These are phyloP conservation scores for Candida odintsovae DNA, from an alignment of 805 yeast species.

Conservation along the genomic window DNA sequence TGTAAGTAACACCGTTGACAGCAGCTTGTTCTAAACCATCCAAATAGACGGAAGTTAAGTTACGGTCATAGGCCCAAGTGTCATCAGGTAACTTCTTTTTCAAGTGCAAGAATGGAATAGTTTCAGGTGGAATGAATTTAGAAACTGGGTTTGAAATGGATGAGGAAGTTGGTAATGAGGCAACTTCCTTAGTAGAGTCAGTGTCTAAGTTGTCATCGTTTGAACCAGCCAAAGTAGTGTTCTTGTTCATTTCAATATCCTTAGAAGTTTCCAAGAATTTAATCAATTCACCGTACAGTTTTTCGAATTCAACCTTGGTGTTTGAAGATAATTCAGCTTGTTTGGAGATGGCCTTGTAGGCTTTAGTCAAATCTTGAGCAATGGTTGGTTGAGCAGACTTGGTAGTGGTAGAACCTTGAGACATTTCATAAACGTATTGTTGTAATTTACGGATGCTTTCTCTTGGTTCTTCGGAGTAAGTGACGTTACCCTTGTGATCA, in stretches of 20 bases:
- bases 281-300: conserved; percentile 64
- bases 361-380: conserved; percentile 77
- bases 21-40: conserved; percentile 94
- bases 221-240: conserved; percentile 49
- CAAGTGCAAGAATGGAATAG: conserved; percentile 91
- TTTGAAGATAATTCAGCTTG: conserved; percentile 58
- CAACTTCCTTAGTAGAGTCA: conserved; percentile 70
- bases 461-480: conserved; percentile 79
- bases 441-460: conserved; percentile 91
- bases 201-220: conserved; percentile 44
- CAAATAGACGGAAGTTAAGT: conserved; percentile 69
- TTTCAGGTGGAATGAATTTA: conserved; percentile 67
- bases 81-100: conserved; percentile 71
- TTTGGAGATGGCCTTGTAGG: conserved; percentile 74
- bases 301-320: conserved; percentile 66
- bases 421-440: conserved; percentile 94
- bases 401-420: conserved; percentile 86
- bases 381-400: conserved; percentile 65
- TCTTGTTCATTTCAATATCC: conserved; percentile 64
- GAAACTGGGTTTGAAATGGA: conserved; percentile 71
- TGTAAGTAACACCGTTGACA: conserved; percentile 85
- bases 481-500: conserved; percentile 82
- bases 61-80: conserved; percentile 79
- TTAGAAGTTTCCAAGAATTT: conserved; percentile 62
- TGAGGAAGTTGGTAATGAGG: conserved; percentile 71